Evolutionary conservation across 129 eudicot genomes (phyloP), one percentile per base, ranked within the genome.

Genomic region (Artemisia annua): DNA sequence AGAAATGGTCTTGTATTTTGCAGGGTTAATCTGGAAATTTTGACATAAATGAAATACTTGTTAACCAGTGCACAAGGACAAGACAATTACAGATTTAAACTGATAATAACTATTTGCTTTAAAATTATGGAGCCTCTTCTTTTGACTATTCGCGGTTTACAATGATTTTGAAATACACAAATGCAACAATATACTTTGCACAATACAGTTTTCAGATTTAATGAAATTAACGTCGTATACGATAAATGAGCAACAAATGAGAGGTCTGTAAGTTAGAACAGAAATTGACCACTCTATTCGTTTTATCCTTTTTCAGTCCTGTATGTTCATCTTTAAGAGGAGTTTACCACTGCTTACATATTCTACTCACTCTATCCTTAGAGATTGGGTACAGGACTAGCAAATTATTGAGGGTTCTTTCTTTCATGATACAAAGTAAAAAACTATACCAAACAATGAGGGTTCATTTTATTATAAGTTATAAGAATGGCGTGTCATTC

Each of bases 1-100:
- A 53, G 78, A 65, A 11, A 87, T 80, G 74, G 76, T 87, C 88
- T 89, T 89, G 87, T 87, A 92, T 81, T 89, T 92, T 71, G 85
- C 81, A 58, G 98, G 96, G 66, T 92, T 77, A 77, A 92, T 89
- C 98, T 92, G 88, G 80, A 63, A 17, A 69, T 4, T 19, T 26
- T 9, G 63, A 70, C 4, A 69, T 20, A 17, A 53, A 35, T 17
- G 62, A 26, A 58, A 54, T 26, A 44, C 22, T 4, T 2, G 35
- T 71, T 71, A 63, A 63, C 49, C 17, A 11, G 7, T 48, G 11
- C 24, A 52, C 44, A 46, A 63, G 30, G 49, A 51, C 63, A 48
- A 14, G 52, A 76, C n/a, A 17, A 7, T 59, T 49, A 17, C 26
- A 62, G 15, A 60, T 14, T 50, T 11, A 32, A 50, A 51, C 8